Conservation (phyloP, 2,329 filamentous ascomycete species). For the Helminthosporium solani region DNA sequence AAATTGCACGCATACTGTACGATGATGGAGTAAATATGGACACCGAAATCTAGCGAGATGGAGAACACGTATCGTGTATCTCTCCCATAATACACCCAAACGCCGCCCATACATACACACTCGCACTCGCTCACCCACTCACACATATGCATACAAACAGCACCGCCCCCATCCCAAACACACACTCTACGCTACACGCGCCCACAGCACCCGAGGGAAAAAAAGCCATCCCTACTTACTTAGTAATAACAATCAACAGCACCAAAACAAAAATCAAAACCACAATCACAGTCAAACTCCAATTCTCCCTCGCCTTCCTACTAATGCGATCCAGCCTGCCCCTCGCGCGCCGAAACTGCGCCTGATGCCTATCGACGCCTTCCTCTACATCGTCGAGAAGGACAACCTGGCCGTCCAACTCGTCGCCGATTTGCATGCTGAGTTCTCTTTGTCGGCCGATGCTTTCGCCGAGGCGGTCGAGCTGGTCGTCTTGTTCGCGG, state of each 20-base stretch:
- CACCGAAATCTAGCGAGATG: neutral
- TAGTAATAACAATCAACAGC: constrained; percentile 71
- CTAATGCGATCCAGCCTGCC: constrained; percentile 71
- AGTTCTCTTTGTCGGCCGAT: constrained; percentile 89
- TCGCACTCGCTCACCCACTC: neutral
- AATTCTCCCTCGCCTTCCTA: constrained; percentile 76
- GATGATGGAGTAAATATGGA: neutral
- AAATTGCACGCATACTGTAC: neutral
- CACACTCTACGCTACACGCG: too few species aligned
- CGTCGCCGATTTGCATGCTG: constrained; percentile 93
- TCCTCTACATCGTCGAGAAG: constrained; percentile 88
- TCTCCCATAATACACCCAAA: neutral
- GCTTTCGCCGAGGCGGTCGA: constrained; percentile 82
- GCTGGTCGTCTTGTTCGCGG: constrained; percentile 86
- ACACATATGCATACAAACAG: too few species aligned
- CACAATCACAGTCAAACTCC: constrained; percentile 81
- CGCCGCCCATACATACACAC: constrained; percentile 2
- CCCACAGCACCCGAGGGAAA: too few species aligned
- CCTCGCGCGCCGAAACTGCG: constrained; percentile 72
- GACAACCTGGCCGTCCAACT: constrained; percentile 85
- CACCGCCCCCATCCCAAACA: too few species aligned
- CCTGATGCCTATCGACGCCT: constrained; percentile 77
- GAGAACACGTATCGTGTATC: neutral
- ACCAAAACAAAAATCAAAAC: constrained; percentile 78
- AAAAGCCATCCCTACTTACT: too few species aligned